A percentile compares a stretch with the other conserved stretches of the same genome.
phyloP scores from a whole-genome alignment of 164 flowering plant species.

The Berberis thunbergii region DNA sequence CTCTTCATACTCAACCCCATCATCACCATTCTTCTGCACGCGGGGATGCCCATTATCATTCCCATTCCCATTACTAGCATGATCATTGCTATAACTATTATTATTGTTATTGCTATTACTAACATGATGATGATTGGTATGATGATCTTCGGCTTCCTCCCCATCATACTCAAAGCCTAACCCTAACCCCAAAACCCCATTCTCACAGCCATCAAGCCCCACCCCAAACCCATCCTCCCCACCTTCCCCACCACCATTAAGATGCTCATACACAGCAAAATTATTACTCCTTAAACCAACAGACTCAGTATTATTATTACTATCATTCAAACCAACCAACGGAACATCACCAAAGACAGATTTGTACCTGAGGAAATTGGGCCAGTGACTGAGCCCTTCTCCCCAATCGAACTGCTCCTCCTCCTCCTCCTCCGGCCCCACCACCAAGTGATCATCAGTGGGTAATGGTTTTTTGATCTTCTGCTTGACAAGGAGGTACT shows the following conservation, averaged over 20 bases:
- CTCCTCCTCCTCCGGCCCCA: slow-evolving; percentile 14
- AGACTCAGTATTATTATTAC: slow-evolving; percentile 17
- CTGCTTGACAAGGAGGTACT: slow-evolving; percentile 82
- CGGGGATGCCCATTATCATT: not conserved
- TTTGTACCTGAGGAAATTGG: slow-evolving; percentile 77
- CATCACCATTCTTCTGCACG: slow-evolving; percentile 42
- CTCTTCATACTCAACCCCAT: slow-evolving; percentile 50
- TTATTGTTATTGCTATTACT: no score
- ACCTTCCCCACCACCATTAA: slow-evolving; percentile 41
- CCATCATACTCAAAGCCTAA: slow-evolving; percentile 64
- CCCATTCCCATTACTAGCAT: no score
- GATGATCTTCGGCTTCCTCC: slow-evolving; percentile 43
- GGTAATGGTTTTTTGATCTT: slow-evolving; percentile 45
- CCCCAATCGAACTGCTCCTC: slow-evolving; percentile 61
- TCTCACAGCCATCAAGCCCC: slow-evolving; percentile 41
- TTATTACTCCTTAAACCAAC: slow-evolving; percentile 25
- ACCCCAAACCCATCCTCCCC: slow-evolving; percentile 17
- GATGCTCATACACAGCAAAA: slow-evolving; percentile 25
- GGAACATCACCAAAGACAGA: slow-evolving; percentile 84
- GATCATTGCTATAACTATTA: no score
- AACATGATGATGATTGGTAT: not conserved
- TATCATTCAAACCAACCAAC: slow-evolving; percentile 18
- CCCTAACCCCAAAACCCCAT: slow-evolving; percentile 49
- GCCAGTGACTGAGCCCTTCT: slow-evolving; percentile 76
- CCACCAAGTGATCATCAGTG: not conserved